Conservation (phyloP, 257 asterid species). For the Scutellaria barbata region DNA sequence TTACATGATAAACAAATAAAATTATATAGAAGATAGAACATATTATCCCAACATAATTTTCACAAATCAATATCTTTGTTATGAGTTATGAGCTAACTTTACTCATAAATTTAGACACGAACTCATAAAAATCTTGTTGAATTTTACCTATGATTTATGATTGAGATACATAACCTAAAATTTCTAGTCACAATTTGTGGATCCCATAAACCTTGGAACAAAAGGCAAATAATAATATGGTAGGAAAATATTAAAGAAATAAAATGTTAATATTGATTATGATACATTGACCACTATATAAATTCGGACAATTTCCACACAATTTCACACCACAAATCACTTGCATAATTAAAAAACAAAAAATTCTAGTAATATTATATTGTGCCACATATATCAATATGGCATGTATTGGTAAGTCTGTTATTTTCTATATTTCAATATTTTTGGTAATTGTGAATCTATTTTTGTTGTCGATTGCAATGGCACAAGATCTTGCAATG, state of each 20-base stretch:
- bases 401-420: conserved; percentile 34
- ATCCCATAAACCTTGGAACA: conserved; percentile 39
- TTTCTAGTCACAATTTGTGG: conserved; percentile 33
- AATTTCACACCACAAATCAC: conserved; percentile 25
- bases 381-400: conserved; percentile 23
- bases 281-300: conserved; percentile 33
- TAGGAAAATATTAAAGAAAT: not conserved
- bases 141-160: conserved; percentile 27
- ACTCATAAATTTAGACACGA: too few species aligned
- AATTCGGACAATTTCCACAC: conserved; percentile 21
- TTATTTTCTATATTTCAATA: conserved; percentile 19
- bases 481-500: conserved; percentile 43
- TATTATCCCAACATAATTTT: too few species aligned
- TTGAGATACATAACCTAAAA: conserved; percentile 25
- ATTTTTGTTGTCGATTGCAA: not conserved
- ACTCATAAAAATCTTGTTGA: too few species aligned
- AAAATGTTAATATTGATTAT: not conserved
- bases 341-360: not conserved
- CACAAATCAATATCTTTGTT: too few species aligned
- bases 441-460: conserved; percentile 12
- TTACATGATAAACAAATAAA: not conserved
- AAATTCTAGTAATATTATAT: not conserved
- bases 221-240: conserved; percentile 36
- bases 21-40: too few species aligned
- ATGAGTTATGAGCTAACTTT: too few species aligned